phyloP scores from a whole-genome alignment of 108 stramenopile genomes.

The Asterionellopsis glacialis region DNA sequence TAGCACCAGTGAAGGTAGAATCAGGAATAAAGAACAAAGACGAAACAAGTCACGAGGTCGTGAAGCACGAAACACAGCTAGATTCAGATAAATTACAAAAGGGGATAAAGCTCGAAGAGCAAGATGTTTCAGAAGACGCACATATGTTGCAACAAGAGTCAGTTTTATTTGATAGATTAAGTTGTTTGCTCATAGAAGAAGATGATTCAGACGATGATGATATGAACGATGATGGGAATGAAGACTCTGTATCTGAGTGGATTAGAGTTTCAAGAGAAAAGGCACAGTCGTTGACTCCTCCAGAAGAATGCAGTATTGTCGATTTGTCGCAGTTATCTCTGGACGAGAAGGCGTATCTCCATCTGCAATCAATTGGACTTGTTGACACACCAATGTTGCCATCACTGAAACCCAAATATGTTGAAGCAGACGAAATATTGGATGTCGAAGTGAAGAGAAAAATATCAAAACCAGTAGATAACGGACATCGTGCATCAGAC shows the following conservation, averaged over 20 bases:
- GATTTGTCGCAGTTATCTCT: constrained; percentile 32
- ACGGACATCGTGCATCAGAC: background rate
- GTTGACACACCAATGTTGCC: constrained; percentile 19
- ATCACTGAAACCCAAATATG: constrained; percentile 2
- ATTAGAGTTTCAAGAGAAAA: constrained; percentile 16
- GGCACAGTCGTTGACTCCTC: background rate
- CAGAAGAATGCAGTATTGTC: background rate
- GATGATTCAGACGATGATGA: constrained; percentile 28
- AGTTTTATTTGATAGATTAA: constrained; percentile 22
- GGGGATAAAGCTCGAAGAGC: background rate
- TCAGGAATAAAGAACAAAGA: background rate
- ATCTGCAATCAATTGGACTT: constrained; percentile 18
- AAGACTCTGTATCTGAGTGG: constrained; percentile 25
- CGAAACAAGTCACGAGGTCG: background rate
- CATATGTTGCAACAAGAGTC: constrained; percentile 36
- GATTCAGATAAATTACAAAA: background rate
- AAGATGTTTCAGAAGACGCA: background rate
- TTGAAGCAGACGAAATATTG: constrained; percentile 1
- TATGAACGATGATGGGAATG: constrained; percentile 15
- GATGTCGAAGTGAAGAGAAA: background rate
- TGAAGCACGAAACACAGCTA: too few species aligned
- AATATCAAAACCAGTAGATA: background rate
- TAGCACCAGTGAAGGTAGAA: background rate
- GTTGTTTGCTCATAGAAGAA: constrained; percentile 60
- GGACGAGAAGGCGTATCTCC: constrained; percentile 32